Evolutionary conservation across 2,329 filamentous ascomycete species (phyloP).

Genomic region (Ascochyta rabiei): DNA sequence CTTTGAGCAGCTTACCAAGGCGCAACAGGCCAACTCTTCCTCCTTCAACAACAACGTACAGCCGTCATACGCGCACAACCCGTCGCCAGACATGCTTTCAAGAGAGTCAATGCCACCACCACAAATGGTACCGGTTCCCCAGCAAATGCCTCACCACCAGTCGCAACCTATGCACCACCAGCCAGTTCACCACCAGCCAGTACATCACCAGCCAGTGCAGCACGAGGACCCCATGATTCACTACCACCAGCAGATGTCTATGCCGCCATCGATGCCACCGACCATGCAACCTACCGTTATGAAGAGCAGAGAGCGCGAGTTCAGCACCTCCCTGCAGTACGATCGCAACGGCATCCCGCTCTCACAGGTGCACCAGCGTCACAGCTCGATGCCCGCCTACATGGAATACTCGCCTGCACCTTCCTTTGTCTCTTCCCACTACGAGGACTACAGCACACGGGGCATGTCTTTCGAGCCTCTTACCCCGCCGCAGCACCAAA

Average conservation of each 20-base stretch:
- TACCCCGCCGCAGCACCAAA: slow-evolving; percentile 89
- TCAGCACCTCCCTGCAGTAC: slow-evolving; percentile 71
- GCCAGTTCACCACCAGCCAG: slow-evolving; percentile 35
- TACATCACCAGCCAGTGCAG: slow-evolving; percentile 57
- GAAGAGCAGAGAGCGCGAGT: slow-evolving; percentile 86
- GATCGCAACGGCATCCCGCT: slow-evolving; percentile 91
- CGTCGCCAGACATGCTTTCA: slow-evolving; percentile 86
- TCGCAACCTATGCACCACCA: slow-evolving; percentile 54
- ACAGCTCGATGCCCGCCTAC: slow-evolving; percentile 98
- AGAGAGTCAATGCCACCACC: slow-evolving; percentile 95
- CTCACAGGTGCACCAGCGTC: slow-evolving; percentile 82
- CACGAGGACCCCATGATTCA: slow-evolving; percentile 72
- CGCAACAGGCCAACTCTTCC: slow-evolving; percentile 97
- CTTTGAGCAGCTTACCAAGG: slow-evolving; percentile 99
- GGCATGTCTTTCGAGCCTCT: slow-evolving; percentile 96
- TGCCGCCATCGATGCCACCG: slow-evolving; percentile 62
- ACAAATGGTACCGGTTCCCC: slow-evolving; percentile 69
- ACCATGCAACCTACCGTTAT: slow-evolving; percentile 74
- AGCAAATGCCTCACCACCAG: slow-evolving; percentile 46
- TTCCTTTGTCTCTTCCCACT: slow-evolving; percentile 98
- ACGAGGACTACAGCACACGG: slow-evolving; percentile 96
- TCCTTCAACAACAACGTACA: slow-evolving; percentile 79
- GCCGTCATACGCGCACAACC: slow-evolving; percentile 73
- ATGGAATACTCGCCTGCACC: slow-evolving; percentile 98
- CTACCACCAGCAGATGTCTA: slow-evolving; percentile 72